phyloP scores from a whole-genome alignment of 2,329 filamentous ascomycete genomes.

The Cytospora piceae region DNA sequence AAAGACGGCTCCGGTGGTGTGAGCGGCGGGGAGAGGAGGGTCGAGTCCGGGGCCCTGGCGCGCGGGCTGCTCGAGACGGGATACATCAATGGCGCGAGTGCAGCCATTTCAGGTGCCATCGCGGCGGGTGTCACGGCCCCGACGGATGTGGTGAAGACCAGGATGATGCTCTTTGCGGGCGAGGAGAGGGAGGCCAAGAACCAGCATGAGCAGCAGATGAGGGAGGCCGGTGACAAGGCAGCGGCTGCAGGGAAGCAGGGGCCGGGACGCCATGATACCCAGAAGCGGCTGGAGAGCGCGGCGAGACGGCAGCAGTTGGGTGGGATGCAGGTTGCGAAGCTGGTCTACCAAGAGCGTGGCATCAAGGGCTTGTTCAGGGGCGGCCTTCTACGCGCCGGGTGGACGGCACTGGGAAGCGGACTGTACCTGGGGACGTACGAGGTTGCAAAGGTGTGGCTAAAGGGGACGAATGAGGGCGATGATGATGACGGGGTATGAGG shows the following conservation, averaged over 20 bases:
- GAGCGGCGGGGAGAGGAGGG: slow-evolving; percentile 39
- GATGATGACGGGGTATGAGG: slow-evolving; percentile 40
- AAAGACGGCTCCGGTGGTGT: slow-evolving; percentile 35
- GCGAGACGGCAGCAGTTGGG: slow-evolving; percentile 44
- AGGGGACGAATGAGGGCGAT: slow-evolving; percentile 44
- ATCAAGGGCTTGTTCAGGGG: slow-evolving; percentile 77
- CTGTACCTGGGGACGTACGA: slow-evolving; percentile 89
- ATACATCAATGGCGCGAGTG: slow-evolving; percentile 71
- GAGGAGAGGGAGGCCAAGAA: slow-evolving; percentile 34
- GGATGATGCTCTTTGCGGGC: slow-evolving; percentile 77
- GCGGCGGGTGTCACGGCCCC: slow-evolving; percentile 85
- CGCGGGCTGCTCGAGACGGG: slow-evolving; percentile 65
- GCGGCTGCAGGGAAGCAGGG: slow-evolving; percentile 10
- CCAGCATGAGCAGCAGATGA: background rate
- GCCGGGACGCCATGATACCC: slow-evolving; percentile 31
- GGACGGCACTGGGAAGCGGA: slow-evolving; percentile 83
- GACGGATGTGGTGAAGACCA: slow-evolving; percentile 86
- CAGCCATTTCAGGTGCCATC: slow-evolving; percentile 72
- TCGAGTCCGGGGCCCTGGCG: slow-evolving; percentile 27
- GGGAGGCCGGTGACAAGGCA: slow-evolving; percentile 29
- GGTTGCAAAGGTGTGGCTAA: slow-evolving; percentile 69
- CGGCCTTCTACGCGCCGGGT: slow-evolving; percentile 70
- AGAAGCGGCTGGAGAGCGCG: slow-evolving; percentile 35
- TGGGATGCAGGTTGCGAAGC: slow-evolving; percentile 62
- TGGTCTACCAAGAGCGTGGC: slow-evolving; percentile 70